Base-by-base conservation (phyloP, 805 yeast genomes). In the Saccharomyces paradoxus region DNA sequence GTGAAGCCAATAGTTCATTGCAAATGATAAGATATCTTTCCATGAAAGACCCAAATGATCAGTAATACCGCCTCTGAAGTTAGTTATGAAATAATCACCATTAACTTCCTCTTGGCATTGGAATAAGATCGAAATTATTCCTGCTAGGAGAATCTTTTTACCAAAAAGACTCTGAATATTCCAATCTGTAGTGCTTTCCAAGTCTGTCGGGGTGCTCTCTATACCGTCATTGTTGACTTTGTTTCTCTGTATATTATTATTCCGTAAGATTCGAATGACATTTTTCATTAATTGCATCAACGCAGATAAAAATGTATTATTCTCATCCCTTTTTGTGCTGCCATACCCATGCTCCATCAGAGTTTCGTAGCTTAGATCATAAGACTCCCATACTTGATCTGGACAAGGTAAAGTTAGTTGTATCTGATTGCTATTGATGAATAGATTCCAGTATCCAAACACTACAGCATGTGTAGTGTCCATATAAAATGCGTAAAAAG, bases 381-480 rank as follows among this genome's bases (percentile, higher is more conserved):
- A 69, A 48, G 70, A 65, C 46, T 77, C 80, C 89, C 89, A 83
- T 37, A 81, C 62, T 26, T 71, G 75, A 60, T 84, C 89, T 52
- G 80, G 80, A 60, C 86, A 84, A 1, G 88, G 89, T 71, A 83
- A 66, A 3, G 81, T 74, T 59, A 83, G 64, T 57, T 83, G 83
- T 48, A 83, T 74, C 61, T 84, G 88, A 62, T 83, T 86, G 8
- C 82, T 63, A 37, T 59, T 76, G 27, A 81, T 78, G 49, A 83
- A 67, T 32, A 77, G 65, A 61, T 81, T 73, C 55, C 85, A 80
- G 69, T 89, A 96, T 5, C 95, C 86, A 67, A 86, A 88, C 50
- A 87, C 78, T 14, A 86, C 81, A 41, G 89, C 86, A 71, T 89
- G 95, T 2, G 84, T 78, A 1, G 86, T 83, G 69, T 89, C 96